Evolutionary conservation across 2,329 filamentous ascomycete genomes (phyloP).

Genomic region (Lasiodiplodia sp.): DNA sequence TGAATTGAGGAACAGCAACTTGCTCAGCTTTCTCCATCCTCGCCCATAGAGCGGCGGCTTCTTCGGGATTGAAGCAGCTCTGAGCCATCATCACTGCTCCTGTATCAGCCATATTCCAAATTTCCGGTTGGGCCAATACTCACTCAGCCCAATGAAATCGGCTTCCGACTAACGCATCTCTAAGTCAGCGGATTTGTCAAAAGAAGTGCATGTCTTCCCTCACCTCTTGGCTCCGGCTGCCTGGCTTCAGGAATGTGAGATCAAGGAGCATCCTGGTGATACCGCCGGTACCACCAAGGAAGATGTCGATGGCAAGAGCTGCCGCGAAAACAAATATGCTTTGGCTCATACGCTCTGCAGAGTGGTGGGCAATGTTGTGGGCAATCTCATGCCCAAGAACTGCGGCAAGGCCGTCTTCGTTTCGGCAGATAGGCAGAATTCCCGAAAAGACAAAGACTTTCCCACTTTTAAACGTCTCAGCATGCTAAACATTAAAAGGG

Average conservation of each 20-base stretch:
- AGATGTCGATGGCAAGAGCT: conserved; percentile 44
- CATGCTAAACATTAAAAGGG: no score
- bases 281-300: conserved; percentile 54
- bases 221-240: conserved; percentile 72
- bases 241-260: conserved; percentile 71
- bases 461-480: conserved; percentile 53
- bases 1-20: conserved; percentile 69
- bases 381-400: conserved; percentile 83
- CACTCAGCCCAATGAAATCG: conserved; percentile 76
- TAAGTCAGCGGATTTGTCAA: conserved; percentile 27
- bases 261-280: conserved; percentile 59
- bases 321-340: conserved; percentile 49
- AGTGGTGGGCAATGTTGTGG: conserved; percentile 74
- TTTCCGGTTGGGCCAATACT: neutral
- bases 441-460: conserved; percentile 83
- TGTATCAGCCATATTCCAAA: conserved; percentile 31
- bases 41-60: conserved; percentile 68
- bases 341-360: conserved; percentile 68
- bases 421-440: conserved; percentile 70
- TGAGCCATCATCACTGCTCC: conserved; percentile 76
- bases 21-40: conserved; percentile 66
- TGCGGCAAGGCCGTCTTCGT: conserved; percentile 74
- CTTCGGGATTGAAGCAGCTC: conserved; percentile 75
- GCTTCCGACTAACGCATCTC: conserved; percentile 68
- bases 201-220: conserved; percentile 21